These are phyloP conservation scores for Aspergillus wentii DNA, from an alignment of 495 filamentous ascomycete species.

Conservation along the genomic window DNA sequence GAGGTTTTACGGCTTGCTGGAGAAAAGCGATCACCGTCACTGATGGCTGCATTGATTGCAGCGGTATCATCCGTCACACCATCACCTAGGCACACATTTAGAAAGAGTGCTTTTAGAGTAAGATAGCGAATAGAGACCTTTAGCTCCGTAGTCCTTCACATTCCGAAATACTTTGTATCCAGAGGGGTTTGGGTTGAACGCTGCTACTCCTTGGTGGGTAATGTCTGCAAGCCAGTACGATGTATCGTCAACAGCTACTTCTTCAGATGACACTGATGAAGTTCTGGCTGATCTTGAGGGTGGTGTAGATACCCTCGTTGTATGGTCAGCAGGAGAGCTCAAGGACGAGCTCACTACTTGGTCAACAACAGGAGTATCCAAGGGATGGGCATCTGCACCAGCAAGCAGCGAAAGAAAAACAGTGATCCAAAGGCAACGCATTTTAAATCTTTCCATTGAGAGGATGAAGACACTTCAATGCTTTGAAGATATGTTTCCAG, in stretches of 20 bases:
- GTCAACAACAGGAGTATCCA: conserved; percentile 18
- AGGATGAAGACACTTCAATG: too few species aligned
- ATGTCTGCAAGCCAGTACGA: conserved; percentile 68
- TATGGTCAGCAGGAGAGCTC: conserved; percentile 9
- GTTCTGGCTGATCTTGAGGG: conserved; percentile 6
- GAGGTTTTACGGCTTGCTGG: conserved; percentile 39
- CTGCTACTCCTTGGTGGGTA: conserved; percentile 55
- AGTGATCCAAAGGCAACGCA: too few species aligned
- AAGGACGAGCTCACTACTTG: conserved; percentile 15
- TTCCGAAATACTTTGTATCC: conserved; percentile 52
- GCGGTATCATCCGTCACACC: conserved; percentile 62
- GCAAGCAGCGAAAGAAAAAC: conserved; percentile 15
- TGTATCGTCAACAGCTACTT: conserved; percentile 18
- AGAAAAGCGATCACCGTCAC: conserved; percentile 46
- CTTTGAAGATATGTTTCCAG: too few species aligned
- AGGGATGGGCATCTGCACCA: conserved; percentile 15
- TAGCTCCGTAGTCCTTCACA: conserved; percentile 54
- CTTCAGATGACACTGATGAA: too few species aligned
- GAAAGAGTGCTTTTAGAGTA: neutral
- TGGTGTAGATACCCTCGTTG: too few species aligned
- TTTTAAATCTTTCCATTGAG: too few species aligned
- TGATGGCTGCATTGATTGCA: conserved; percentile 59
- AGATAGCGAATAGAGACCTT: conserved; percentile 25
- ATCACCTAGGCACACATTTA: conserved; percentile 33
- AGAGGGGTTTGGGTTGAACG: conserved; percentile 46